Conservation (phyloP, 768 basidiomycete species). For the Boletus rex-veris region DNA sequence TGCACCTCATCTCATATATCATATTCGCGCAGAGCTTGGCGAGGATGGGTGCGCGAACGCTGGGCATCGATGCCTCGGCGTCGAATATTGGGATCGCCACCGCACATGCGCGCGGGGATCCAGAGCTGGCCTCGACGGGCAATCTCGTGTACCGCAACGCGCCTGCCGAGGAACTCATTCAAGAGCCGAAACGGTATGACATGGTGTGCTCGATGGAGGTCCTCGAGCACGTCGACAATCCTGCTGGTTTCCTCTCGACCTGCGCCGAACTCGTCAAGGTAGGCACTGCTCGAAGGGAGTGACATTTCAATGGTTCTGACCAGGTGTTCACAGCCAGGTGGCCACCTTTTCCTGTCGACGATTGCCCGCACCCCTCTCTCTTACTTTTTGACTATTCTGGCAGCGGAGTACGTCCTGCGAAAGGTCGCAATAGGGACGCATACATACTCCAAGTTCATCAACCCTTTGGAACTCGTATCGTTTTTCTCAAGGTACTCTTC, state of each 20-base stretch:
- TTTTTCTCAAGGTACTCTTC: constrained; percentile 70
- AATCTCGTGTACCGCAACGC: constrained; percentile 65
- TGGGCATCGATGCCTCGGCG: constrained; percentile 89
- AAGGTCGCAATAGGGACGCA: constrained; percentile 88
- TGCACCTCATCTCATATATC: neutral
- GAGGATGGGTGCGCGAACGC: constrained; percentile 79
- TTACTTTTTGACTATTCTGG: constrained; percentile 64
- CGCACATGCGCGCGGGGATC: constrained; percentile 78
- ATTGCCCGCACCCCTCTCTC: constrained; percentile 81
- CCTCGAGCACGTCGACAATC: constrained; percentile 94
- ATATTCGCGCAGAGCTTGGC: constrained; percentile 63
- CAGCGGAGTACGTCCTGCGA: constrained; percentile 79
- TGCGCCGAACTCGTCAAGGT: constrained; percentile 89
- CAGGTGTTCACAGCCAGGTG: constrained; percentile 67
- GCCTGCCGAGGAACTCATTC: constrained; percentile 70
- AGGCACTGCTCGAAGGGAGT: constrained; percentile 16
- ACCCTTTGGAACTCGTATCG: constrained; percentile 76
- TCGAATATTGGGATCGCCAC: constrained; percentile 85
- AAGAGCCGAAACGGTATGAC: constrained; percentile 70
- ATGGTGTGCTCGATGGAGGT: constrained; percentile 98
- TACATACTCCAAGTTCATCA: constrained; percentile 86
- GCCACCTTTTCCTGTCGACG: constrained; percentile 93
- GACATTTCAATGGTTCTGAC: constrained; percentile 2
- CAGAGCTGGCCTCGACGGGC: constrained; percentile 43
- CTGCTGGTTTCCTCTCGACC: constrained; percentile 73